Evolutionary conservation across 1,139 yeast species (phyloP).

Genomic region (Suhomyces terraborum): DNA sequence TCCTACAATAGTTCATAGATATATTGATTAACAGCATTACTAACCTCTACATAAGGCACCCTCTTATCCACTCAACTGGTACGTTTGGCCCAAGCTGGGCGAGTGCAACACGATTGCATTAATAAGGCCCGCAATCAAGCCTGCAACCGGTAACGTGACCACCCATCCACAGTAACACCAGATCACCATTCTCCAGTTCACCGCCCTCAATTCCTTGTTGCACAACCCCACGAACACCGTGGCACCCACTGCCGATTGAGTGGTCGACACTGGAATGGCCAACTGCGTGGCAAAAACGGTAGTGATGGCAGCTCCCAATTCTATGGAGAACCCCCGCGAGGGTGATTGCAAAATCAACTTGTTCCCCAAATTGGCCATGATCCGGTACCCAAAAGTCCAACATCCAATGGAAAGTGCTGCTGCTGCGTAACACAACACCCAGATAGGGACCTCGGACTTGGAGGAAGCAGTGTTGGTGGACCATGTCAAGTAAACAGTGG

Average conservation of each 20-base stretch:
- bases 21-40: background rate
- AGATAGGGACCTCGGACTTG: constrained; percentile 65
- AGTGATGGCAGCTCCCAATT: constrained; percentile 77
- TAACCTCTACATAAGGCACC: background rate
- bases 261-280: constrained; percentile 71
- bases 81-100: constrained; percentile 52
- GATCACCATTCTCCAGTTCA: constrained; percentile 76
- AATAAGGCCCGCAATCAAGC: constrained; percentile 66
- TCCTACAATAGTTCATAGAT: too few relatives aligned
- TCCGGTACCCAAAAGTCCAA: constrained; percentile 74
- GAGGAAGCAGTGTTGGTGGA: constrained; percentile 45
- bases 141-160: constrained; percentile 73
- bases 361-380: constrained; percentile 74
- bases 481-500: constrained; percentile 69
- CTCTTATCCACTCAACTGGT: constrained; percentile 18
- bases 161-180: constrained; percentile 79
- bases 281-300: constrained; percentile 76
- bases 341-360: constrained; percentile 77
- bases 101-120: constrained; percentile 69
- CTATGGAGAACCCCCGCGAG: constrained; percentile 77
- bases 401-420: constrained; percentile 66
- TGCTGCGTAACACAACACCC: constrained; percentile 74
- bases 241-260: constrained; percentile 82
- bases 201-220: constrained; percentile 62
- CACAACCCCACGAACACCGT: constrained; percentile 76